Evolutionary conservation across 805 yeast genomes (phyloP).

Genomic region (Wickerhamomyces chaumierensis): DNA sequence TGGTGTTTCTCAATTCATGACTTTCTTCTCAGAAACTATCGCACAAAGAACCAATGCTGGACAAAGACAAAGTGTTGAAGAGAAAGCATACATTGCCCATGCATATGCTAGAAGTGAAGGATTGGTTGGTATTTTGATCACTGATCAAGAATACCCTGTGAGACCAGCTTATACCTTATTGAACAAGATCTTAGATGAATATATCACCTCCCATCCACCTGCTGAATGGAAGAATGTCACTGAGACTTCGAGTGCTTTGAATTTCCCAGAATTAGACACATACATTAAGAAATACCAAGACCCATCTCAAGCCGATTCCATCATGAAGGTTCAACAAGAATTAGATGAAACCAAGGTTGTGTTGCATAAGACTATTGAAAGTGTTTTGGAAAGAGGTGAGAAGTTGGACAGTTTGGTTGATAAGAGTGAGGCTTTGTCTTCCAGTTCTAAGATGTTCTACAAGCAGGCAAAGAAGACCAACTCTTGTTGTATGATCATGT

Average conservation of each 20-base stretch:
- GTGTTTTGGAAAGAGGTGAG: constrained; percentile 92
- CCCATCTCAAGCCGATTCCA: constrained; percentile 93
- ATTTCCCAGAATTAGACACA: constrained; percentile 48
- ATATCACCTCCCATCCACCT: constrained; percentile 70
- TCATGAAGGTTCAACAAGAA: constrained; percentile 95
- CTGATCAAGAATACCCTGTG: constrained; percentile 93
- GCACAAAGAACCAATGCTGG: constrained; percentile 81
- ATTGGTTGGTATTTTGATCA: constrained; percentile 78
- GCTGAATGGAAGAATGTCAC: constrained; percentile 50
- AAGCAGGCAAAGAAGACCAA: constrained; percentile 94
- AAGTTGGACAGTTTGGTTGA: constrained; percentile 89
- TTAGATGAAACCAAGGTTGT: constrained; percentile 96
- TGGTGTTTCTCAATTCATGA: constrained; percentile 84
- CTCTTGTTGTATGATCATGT: constrained; percentile 76
- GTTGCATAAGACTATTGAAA: constrained; percentile 88
- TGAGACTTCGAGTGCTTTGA: constrained; percentile 33
- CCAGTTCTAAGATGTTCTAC: constrained; percentile 87
- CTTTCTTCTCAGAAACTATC: constrained; percentile 86
- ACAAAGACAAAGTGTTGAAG: constrained; percentile 90
- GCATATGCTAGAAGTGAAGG: constrained; percentile 88
- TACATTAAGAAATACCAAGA: constrained; percentile 85
- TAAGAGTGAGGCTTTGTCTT: constrained; percentile 85
- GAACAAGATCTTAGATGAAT: constrained; percentile 87
- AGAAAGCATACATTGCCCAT: constrained; percentile 78
- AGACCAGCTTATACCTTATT: constrained; percentile 91